Evolutionary conservation across 139 green algal genomes (phyloP).

Genomic region (Closterium sp.): DNA sequence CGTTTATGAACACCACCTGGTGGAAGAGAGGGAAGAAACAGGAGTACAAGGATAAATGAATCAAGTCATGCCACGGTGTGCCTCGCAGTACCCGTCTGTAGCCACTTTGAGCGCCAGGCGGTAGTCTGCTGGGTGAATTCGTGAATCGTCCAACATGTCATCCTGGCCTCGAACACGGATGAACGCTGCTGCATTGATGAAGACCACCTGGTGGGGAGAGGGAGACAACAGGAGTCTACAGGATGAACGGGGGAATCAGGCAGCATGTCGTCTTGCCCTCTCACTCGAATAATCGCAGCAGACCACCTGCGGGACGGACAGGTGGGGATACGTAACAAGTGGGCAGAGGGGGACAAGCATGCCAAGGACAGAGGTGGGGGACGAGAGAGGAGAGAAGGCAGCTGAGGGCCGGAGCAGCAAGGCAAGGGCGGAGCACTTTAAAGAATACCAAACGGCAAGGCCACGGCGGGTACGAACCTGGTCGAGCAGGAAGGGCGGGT

Average conservation of each 20-base stretch:
- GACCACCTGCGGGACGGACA: neutral
- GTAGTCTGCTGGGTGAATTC: slow-evolving; percentile 71
- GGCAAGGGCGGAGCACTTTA: too few species aligned
- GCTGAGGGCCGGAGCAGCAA: too few species aligned
- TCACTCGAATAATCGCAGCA: slow-evolving; percentile 61
- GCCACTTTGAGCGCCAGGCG: slow-evolving; percentile 31
- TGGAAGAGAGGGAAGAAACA: too few species aligned
- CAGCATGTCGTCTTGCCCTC: slow-evolving; percentile 62
- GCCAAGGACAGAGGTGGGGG: too few species aligned
- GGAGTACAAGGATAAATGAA: too few species aligned
- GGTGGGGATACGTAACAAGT: too few species aligned
- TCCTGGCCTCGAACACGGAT: slow-evolving; percentile 66
- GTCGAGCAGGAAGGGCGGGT: neutral
- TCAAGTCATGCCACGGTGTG: slow-evolving; percentile 9
- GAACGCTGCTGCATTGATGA: slow-evolving; percentile 69
- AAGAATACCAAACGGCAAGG: too few species aligned
- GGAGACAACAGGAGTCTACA: too few species aligned
- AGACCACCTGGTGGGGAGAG: slow-evolving; percentile 57
- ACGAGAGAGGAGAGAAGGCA: too few species aligned
- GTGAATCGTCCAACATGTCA: slow-evolving; percentile 75
- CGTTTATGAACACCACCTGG: slow-evolving; percentile 60
- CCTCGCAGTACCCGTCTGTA: slow-evolving; percentile 14
- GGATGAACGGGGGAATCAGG: slow-evolving; percentile 68
- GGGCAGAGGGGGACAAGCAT: too few species aligned
- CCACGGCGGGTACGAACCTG: too few species aligned